phyloP scores from a whole-genome alignment of 345 rosid genomes.

The Gossypium turneri region DNA sequence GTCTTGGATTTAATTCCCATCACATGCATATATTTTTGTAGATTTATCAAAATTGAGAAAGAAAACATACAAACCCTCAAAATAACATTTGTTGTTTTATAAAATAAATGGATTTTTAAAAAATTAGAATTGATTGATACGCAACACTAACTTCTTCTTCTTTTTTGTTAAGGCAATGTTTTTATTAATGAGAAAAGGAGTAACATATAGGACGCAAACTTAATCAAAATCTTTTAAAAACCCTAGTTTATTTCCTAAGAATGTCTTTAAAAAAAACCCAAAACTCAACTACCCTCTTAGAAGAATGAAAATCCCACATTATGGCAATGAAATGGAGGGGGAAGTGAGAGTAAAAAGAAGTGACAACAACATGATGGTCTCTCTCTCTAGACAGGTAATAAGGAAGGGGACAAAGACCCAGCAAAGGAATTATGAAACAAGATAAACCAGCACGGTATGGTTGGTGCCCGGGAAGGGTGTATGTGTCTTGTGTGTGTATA shows the following conservation, averaged over 20 bases:
- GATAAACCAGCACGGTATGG: conserved; percentile 13
- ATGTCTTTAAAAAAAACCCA: not conserved
- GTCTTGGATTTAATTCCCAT: too few species aligned
- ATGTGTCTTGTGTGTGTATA: not conserved
- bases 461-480: conserved; percentile 21
- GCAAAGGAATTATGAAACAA: conserved; percentile 18
- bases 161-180: too few species aligned
- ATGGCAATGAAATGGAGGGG: not conserved
- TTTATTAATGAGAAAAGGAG: too few species aligned
- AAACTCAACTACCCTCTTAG: not conserved
- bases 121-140: too few species aligned
- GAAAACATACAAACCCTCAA: too few species aligned
- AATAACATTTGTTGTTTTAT: too few species aligned
- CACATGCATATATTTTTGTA: too few species aligned
- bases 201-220: too few species aligned
- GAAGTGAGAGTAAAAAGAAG: conserved; percentile 5
- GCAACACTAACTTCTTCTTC: too few species aligned
- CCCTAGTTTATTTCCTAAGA: not conserved
- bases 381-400: not conserved
- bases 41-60: too few species aligned
- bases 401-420: conserved; percentile 20
- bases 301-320: not conserved
- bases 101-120: too few species aligned
- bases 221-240: too few species aligned
- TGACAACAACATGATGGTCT: not conserved